Conservation (phyloP, 805 yeast genomes). For the Wickerhamomyces alni region DNA sequence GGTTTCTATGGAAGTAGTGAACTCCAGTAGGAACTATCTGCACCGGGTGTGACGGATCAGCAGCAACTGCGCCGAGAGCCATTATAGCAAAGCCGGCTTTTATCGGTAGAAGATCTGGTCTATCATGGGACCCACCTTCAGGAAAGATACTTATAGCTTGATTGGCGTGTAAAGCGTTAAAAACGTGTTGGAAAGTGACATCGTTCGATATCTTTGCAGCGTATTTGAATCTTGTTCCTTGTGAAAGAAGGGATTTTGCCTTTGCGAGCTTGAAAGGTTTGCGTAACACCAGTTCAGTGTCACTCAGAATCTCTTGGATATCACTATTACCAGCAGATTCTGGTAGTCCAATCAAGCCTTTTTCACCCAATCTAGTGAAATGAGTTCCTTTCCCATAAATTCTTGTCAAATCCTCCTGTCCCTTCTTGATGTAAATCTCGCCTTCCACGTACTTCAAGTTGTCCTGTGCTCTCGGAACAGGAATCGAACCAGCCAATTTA, state of each 20-base stretch:
- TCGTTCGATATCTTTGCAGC: slow-evolving; percentile 85
- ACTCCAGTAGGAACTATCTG: slow-evolving; percentile 94
- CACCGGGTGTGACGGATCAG: slow-evolving; percentile 68
- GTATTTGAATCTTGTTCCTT: slow-evolving; percentile 61
- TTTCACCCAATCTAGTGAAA: slow-evolving; percentile 54
- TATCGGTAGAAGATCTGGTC: slow-evolving; percentile 84
- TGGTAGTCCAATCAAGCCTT: slow-evolving; percentile 73
- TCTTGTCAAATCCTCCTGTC: slow-evolving; percentile 30
- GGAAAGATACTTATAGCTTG: slow-evolving; percentile 90
- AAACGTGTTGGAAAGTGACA: slow-evolving; percentile 73
- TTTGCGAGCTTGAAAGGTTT: slow-evolving; percentile 60
- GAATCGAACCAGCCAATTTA: slow-evolving; percentile 68
- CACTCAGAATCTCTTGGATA: slow-evolving; percentile 59
- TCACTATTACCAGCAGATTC: slow-evolving; percentile 72
- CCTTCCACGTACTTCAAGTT: slow-evolving; percentile 66
- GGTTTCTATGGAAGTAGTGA: slow-evolving; percentile 95
- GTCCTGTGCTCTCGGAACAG: slow-evolving; percentile 90
- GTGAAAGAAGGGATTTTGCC: slow-evolving; percentile 38
- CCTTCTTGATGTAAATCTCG: slow-evolving; percentile 47
- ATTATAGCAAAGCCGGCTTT: slow-evolving; percentile 97
- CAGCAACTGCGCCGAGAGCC: slow-evolving; percentile 92
- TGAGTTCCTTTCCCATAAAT: slow-evolving; percentile 60
- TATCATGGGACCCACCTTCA: slow-evolving; percentile 97
- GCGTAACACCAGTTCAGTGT: slow-evolving; percentile 59
- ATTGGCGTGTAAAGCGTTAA: slow-evolving; percentile 69